These are phyloP conservation scores for Thalassiosira allenii DNA, from an alignment of 352 stramenopile species.

Conservation along the genomic window DNA sequence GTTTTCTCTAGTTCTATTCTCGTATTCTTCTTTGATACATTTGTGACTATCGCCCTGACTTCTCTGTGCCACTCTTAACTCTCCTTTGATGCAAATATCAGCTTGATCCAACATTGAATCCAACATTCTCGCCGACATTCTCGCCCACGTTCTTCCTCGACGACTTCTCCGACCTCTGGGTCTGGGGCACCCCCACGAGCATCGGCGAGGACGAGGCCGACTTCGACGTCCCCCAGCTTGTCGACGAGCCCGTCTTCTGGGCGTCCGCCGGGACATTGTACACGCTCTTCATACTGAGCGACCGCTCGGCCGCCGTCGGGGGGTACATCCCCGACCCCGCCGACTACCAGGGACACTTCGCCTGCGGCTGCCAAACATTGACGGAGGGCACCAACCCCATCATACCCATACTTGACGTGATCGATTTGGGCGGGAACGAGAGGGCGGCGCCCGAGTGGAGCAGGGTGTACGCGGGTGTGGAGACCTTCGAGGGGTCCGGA, in stretches of 20 bases:
- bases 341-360: constrained; percentile 49
- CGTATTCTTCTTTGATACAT: no score
- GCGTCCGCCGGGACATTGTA: constrained; percentile 45
- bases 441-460: constrained; percentile 26
- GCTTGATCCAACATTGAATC: background rate
- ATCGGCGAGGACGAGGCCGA: constrained; percentile 8
- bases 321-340: constrained; percentile 29
- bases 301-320: constrained; percentile 15
- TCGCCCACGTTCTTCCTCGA: no score
- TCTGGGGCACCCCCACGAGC: constrained; percentile 16
- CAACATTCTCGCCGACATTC: constrained; percentile 2
- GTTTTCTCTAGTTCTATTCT: no score
- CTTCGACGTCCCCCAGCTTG: constrained; percentile 10
- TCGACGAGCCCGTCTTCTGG: constrained; percentile 26
- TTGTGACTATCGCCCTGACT: no score
- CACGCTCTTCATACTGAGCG: constrained; percentile 30
- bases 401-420: constrained; percentile 23
- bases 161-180: background rate
- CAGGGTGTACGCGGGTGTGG: constrained; percentile 32
- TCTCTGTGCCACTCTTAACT: no score
- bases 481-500: constrained; percentile 11
- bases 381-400: constrained; percentile 22
- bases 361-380: constrained; percentile 10
- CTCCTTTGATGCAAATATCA: no score
- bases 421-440: constrained; percentile 20